A percentile compares a stretch with the other conserved stretches of the same genome.
Evolutionary conservation across 345 rosid species (phyloP).

Genomic region (Psidium friedrichsthalianum): DNA sequence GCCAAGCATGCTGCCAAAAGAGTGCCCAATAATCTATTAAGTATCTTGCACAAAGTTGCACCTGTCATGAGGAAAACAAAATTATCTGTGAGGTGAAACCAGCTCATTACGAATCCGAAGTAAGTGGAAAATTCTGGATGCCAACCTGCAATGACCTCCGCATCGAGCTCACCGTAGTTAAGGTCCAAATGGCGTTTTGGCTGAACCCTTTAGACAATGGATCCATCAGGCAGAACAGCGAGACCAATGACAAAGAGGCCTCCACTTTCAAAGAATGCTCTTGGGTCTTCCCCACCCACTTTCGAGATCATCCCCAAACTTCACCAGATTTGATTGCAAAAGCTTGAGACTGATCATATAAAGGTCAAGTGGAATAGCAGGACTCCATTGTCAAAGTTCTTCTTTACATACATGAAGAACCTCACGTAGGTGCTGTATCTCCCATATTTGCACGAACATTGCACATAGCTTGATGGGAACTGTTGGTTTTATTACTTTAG

Average conservation of each 20-base stretch:
- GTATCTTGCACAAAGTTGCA: constrained; percentile 59
- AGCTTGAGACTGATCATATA: constrained; percentile 45
- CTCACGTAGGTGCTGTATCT: constrained; percentile 56
- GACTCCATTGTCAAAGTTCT: constrained; percentile 71
- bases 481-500: too few species aligned
- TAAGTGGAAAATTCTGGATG: neutral
- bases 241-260: constrained; percentile 49
- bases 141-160: constrained; percentile 61
- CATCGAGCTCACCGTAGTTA: constrained; percentile 73
- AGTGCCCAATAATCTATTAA: constrained; percentile 71
- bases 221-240: constrained; percentile 41
- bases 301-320: constrained; percentile 16
- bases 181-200: constrained; percentile 58
- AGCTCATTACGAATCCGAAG: neutral
- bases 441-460: constrained; percentile 9
- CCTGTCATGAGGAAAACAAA: constrained; percentile 12
- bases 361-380: constrained; percentile 76
- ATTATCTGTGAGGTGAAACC: neutral
- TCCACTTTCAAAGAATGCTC: constrained; percentile 84
- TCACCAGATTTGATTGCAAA: too few species aligned
- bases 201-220: constrained; percentile 61
- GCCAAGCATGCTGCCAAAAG: constrained; percentile 57
- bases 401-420: constrained; percentile 67
- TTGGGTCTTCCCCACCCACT: constrained; percentile 53
- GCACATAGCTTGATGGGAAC: neutral